Base-by-base conservation (phyloP, 768 basidiomycete genomes). In the Lyophyllum semitale region DNA sequence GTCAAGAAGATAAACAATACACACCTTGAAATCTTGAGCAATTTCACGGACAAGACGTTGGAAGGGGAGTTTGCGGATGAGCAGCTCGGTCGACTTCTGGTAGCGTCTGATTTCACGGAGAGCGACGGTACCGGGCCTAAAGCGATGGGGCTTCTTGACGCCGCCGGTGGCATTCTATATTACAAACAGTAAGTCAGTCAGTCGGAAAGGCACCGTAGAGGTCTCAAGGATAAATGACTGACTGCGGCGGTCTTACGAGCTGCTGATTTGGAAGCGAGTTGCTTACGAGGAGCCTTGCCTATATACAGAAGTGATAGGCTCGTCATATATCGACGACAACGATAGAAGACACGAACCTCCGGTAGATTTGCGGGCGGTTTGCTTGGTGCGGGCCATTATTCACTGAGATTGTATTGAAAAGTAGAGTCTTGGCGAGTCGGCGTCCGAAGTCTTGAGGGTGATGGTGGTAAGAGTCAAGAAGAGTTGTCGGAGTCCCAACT, bases 121-220 rank as follows among this genome's bases (percentile, higher is more conserved):
- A 63, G 88, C 87, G 71, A 89, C 87, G 46, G 86, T 89, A 71
- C 87, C 88, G 53, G 87, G 87, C 72, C 85, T 81, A 80, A 88
- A 89, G 54, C 88, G 82, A 84, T 88, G 88, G 61, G 87, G 87
- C 75, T 88, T 89, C 84, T 89, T 90, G 70, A 90, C 85, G 70
- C 85, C 85, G 68, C 84, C 84, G 60, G 83, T 70, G 45, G 80
- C 72, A 54, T 72, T 74, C 78, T 78, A 54, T 25, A 65, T 53
- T 25, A 57, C 11, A 33, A 8, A 35, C 38, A 38, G 54, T 48
- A 46, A 54, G 38, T 57, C 18, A 29, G 48, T 11, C 9, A 3
- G 35, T 3, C n/a, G 5, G 25, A 11, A 42, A 29, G 22, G 17
- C 13, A 17, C 33, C 29, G 22, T 38, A 48, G 38, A 33, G 26